phyloP scores from a whole-genome alignment of 2,329 filamentous ascomycete genomes.

The Cladosporium halotolerans region DNA sequence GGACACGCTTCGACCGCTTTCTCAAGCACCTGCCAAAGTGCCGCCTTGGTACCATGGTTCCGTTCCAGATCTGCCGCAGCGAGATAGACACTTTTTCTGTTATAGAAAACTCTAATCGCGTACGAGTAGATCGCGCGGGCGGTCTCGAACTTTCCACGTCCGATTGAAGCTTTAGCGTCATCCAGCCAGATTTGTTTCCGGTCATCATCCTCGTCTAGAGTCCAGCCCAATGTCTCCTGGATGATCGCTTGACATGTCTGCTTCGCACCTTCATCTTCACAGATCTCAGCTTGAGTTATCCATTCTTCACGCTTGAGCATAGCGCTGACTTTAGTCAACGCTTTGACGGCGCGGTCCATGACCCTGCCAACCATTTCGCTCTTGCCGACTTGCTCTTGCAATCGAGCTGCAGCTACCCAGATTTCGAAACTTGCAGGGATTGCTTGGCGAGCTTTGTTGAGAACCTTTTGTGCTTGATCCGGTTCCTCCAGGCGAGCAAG shows the following conservation, averaged over 20 bases:
- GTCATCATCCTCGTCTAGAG: constrained; percentile 91
- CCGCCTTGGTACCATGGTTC: constrained; percentile 77
- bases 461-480: constrained; percentile 86
- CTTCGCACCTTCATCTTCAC: constrained; percentile 82
- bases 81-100: constrained; percentile 81
- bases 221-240: constrained; percentile 85
- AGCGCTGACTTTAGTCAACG: constrained; percentile 80
- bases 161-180: constrained; percentile 77
- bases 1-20: constrained; percentile 93
- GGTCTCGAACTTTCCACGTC: constrained; percentile 77
- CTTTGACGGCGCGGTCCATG: constrained; percentile 88
- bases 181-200: constrained; percentile 94
- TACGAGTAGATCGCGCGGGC: constrained; percentile 92
- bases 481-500: constrained; percentile 83
- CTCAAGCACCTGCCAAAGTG: constrained; percentile 77
- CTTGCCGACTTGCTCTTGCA: constrained; percentile 85
- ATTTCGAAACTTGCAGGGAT: constrained; percentile 90
- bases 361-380: constrained; percentile 70
- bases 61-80: constrained; percentile 87
- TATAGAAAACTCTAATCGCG: constrained; percentile 80
- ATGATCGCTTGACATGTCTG: constrained; percentile 87
- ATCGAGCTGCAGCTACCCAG: constrained; percentile 87
- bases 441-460: constrained; percentile 92
- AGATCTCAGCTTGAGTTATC: constrained; percentile 91
- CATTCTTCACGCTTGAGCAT: constrained; percentile 98